Base-by-base conservation (phyloP, 1,284 basidiomycete species). In the Singerocomus inundabilis region DNA sequence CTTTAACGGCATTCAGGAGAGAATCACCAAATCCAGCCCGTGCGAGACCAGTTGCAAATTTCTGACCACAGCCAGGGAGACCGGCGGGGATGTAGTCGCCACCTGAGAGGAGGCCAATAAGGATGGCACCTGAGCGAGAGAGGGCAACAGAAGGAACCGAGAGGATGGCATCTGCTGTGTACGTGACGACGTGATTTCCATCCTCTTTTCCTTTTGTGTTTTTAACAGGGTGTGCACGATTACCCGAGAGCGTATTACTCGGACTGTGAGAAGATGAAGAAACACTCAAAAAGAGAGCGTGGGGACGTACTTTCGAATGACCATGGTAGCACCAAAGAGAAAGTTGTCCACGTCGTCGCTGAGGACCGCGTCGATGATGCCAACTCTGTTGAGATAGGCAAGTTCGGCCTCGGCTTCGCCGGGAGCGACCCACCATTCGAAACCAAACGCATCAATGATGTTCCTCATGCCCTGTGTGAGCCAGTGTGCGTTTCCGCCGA, bases 341-440 rank as follows among this genome's bases (percentile, higher is more conserved):
- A 98, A 85, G 26, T 85, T 92, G 61, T 98, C 96, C 1, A 92
- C 91, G 59, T 98, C 96, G 69, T 98, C 95, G 0, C 93, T 93
- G 32, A 97, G 73, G 10, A 98, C 81, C 0, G 85, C 92, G 63
- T 99, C 96, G 46, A 98, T 88, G 48, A 88, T 69, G 0, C 91
- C 92, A 30, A 85, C 80, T 5, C 75, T 72, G 59, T 92, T 93
- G 55, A 98, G 75, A 53, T 88, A 86, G 0, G 96, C 96, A 1
- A 99, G 76, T 63, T 99, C 96, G 0, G 96, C 96, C 68, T 99
- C 96, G 0, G 96, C 96, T 69, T 98, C 96, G 11, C 93, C 96
- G 0, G 91, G 91, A 6, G 96, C 96, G 64, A 80, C 84, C 64
- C 84, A 78, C 82, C 86, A 92, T 63, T 93, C 88, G 56, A 92